Percentiles rank a stretch among this genome's conserved stretches.
Conservation (phyloP, 495 filamentous ascomycete species). For the Penicillium longicatenatum region DNA sequence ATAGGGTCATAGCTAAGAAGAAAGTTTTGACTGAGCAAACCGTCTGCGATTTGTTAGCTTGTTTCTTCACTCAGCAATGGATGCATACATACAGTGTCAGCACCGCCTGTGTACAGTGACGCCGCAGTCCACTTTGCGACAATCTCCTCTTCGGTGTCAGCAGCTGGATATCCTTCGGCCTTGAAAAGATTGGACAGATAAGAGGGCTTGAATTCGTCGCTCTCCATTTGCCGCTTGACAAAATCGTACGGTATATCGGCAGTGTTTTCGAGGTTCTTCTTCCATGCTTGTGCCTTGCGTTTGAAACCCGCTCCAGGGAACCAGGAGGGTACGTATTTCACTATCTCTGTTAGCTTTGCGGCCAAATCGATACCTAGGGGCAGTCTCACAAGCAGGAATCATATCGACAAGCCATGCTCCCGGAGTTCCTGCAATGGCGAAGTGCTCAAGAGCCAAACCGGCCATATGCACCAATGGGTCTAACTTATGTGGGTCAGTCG, state of each 20-base stretch:
- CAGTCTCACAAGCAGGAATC: slow-evolving; percentile 27
- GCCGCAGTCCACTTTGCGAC: slow-evolving; percentile 48
- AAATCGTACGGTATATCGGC: slow-evolving; percentile 44
- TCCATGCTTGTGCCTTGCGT: slow-evolving; percentile 38
- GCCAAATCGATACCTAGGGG: background rate
- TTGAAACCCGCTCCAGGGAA: slow-evolving; percentile 54
- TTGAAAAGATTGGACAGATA: slow-evolving; percentile 40
- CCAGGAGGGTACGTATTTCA: slow-evolving; percentile 49
- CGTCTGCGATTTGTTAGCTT: slow-evolving; percentile 15
- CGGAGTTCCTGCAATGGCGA: slow-evolving; percentile 43
- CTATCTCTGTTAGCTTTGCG: slow-evolving; percentile 15
- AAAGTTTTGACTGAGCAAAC: slow-evolving; percentile 27
- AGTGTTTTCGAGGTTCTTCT: slow-evolving; percentile 22
- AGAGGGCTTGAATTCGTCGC: slow-evolving; percentile 34
- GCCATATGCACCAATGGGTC: slow-evolving; percentile 49
- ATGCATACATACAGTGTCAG: slow-evolving; percentile 45
- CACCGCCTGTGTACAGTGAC: slow-evolving; percentile 57
- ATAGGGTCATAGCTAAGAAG: slow-evolving; percentile 42
- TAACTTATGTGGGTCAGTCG: slow-evolving; percentile 35
- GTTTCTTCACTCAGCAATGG: background rate
- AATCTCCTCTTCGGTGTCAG: slow-evolving; percentile 28
- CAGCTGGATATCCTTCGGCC: slow-evolving; percentile 12
- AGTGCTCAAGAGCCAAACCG: slow-evolving; percentile 43
- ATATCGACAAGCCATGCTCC: slow-evolving; percentile 50
- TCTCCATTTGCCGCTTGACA: slow-evolving; percentile 43